phyloP scores from a whole-genome alignment of 345 rosid species.

The Boechera retrofracta region DNA sequence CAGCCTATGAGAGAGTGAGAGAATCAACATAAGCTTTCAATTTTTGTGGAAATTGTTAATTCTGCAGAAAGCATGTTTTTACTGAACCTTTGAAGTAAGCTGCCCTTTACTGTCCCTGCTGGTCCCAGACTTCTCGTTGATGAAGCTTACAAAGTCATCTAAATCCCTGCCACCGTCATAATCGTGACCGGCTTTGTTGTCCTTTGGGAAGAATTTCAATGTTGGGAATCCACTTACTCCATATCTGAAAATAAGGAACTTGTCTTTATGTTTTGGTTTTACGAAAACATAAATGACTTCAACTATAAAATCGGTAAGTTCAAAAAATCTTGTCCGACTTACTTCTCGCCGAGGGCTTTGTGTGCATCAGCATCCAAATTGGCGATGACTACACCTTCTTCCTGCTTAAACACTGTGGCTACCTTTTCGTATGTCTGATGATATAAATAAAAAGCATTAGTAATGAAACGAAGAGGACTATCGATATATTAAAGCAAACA shows the following conservation, averaged over 20 bases:
- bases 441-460: slow-evolving; percentile 20
- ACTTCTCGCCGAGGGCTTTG: slow-evolving; percentile 83
- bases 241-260: slow-evolving; percentile 52
- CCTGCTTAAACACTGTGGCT: slow-evolving; percentile 77
- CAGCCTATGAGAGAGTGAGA: slow-evolving; percentile 63
- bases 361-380: slow-evolving; percentile 92
- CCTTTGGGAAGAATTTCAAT: slow-evolving; percentile 84
- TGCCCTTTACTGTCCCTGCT: slow-evolving; percentile 91
- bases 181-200: slow-evolving; percentile 94
- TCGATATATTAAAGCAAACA: not conserved
- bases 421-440: slow-evolving; percentile 85
- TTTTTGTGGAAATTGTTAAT: not conserved
- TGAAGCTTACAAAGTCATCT: slow-evolving; percentile 84
- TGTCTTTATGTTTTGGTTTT: not conserved
- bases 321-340: slow-evolving; percentile 35
- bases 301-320: not conserved
- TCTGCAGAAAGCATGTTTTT: slow-evolving; percentile 4
- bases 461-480: not conserved
- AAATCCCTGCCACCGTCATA: slow-evolving; percentile 91
- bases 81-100: slow-evolving; percentile 74
- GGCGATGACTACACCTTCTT: slow-evolving; percentile 85
- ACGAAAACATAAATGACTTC: not conserved
- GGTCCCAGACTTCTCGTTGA: slow-evolving; percentile 83
- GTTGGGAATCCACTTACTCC: slow-evolving; percentile 97
- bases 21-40: not conserved